Base-by-base conservation (phyloP, 106 monocot species). In the Acorus gramineus region DNA sequence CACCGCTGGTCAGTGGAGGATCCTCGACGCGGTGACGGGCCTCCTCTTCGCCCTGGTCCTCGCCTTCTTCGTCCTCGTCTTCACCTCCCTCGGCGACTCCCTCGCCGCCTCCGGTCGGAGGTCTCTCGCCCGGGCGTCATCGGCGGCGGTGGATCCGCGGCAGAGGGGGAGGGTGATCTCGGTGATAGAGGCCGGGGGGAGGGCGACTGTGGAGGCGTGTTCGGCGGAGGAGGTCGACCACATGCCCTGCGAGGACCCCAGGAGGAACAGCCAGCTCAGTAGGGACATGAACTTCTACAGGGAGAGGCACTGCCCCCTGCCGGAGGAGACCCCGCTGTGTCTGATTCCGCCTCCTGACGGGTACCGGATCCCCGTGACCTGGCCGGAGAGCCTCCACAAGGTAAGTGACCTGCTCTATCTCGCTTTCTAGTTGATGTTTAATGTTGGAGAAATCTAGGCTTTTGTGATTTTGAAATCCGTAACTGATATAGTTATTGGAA, bases 371-470 rank as follows among this genome's bases (percentile, higher is more conserved):
- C 87, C 84, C 10, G 75, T 91, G 1, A 72, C 68, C 4, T 96
- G 95, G 95, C 95, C 95, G 2, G 87, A 91, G 65, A 96, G 95
- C 74, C 81, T 95, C 11, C 80, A 85, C 78, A 86, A 90, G 87
- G 95, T 87, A 4, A 28, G 28, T 28, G 28, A 28, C 28, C 28
- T 28, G 0, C 5, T 6, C 43, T 46, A 4, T 44, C 54, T 5
- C 7, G 4, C 14, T 4, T 2, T 11, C 46, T 11, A 10, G 9
- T 47, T 3, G 55, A 55, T 28, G 28, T 28, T 28, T 28, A 28
- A 28, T 28, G 28, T 28, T 28, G 28, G 28, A 28, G 28, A 28
- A 28, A 28, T 28, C 28, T 28, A 28, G 28, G 28, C 28, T 28
- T 28, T 28, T 28, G 28, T 28, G 28, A 28, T 28, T 28, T 28